These are phyloP conservation scores for Calocybe gangraenosa DNA, from an alignment of 768 basidiomycete species.

Conservation along the genomic window DNA sequence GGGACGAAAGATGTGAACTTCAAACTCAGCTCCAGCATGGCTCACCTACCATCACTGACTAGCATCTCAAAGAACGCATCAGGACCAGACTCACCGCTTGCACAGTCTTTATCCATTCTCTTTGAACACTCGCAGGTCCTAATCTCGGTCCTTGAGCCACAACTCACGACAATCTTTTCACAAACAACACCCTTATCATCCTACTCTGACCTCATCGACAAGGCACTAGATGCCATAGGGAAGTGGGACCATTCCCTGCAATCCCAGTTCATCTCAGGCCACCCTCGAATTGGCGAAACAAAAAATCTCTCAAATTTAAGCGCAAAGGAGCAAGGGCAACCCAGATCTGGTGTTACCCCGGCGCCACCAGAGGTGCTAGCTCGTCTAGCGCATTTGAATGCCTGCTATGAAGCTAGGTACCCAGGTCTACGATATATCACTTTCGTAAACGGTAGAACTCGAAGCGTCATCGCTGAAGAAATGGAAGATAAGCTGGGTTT, in stretches of 20 bases:
- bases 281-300: constrained; percentile 87
- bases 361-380: constrained; percentile 74
- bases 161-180: constrained; percentile 32
- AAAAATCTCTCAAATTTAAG: constrained; percentile 73
- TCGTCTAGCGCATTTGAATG: constrained; percentile 72
- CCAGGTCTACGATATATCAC: constrained; percentile 84
- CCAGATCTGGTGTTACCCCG: constrained; percentile 29
- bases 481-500: constrained; percentile 67
- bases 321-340: constrained; percentile 71
- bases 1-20: no score
- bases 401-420: constrained; percentile 68
- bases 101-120: constrained; percentile 21
- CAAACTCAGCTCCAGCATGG: no score
- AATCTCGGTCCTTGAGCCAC: constrained; percentile 42
- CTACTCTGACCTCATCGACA: constrained; percentile 55
- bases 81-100: constrained; percentile 32
- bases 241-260: constrained; percentile 48
- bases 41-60: constrained; percentile 29
- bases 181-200: constrained; percentile 25
- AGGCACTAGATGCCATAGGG: constrained; percentile 43
- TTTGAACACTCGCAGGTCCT: constrained; percentile 59
- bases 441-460: constrained; percentile 82
- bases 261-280: constrained; percentile 71
- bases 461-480: constrained; percentile 69
- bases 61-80: constrained; percentile 28